These are phyloP conservation scores for Saccharomyces jurei DNA, from an alignment of 805 yeast species.

Conservation along the genomic window DNA sequence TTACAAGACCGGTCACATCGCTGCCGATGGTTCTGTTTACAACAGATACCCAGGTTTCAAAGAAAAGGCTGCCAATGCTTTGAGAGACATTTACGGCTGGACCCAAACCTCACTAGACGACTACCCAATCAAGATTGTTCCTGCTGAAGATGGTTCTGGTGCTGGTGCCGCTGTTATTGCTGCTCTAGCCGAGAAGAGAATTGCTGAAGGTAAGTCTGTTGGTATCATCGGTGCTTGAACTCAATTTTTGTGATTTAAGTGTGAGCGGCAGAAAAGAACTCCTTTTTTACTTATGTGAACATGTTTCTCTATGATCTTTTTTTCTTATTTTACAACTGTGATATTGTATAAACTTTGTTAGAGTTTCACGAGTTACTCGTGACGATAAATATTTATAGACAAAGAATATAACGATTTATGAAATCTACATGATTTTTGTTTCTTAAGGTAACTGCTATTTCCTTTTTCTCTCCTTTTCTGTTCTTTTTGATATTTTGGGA, in stretches of 20 bases:
- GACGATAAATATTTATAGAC: background rate
- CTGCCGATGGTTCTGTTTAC: constrained; percentile 94
- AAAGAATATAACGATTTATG: background rate
- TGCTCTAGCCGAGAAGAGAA: constrained; percentile 78
- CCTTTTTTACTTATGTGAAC: background rate
- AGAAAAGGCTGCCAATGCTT: constrained; percentile 78
- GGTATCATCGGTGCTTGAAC: constrained; percentile 33
- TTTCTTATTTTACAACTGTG: background rate
- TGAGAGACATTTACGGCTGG: constrained; percentile 87
- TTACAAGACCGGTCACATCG: constrained; percentile 70
- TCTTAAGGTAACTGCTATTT: background rate
- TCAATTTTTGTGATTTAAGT: background rate
- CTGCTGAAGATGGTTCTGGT: constrained; percentile 97
- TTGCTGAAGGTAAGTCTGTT: constrained; percentile 56
- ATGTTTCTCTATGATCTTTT: background rate
- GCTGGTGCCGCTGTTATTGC: constrained; percentile 98
- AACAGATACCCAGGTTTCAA: constrained; percentile 87
- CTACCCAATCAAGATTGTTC: constrained; percentile 76
- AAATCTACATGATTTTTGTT: background rate
- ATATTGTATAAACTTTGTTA: background rate
- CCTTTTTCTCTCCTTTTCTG: background rate
- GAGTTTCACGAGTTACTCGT: background rate
- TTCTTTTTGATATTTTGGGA: background rate
- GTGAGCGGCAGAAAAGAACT: background rate
- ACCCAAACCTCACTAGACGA: constrained; percentile 32